phyloP scores from a whole-genome alignment of 495 filamentous ascomycete species.

The Penicillium longicatenatum region DNA sequence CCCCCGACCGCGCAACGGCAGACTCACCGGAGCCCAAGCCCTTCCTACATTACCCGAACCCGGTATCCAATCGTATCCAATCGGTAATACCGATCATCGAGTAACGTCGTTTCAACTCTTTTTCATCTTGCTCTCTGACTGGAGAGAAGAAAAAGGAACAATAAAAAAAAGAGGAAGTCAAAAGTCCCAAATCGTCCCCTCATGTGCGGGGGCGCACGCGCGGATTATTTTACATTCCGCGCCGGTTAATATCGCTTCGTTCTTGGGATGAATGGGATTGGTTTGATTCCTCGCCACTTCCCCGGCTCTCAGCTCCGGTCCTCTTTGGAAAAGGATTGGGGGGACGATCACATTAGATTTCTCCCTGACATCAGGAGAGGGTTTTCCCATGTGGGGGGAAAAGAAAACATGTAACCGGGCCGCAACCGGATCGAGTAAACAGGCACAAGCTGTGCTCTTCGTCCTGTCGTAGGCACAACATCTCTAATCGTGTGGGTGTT shows the following conservation, averaged over 20 bases:
- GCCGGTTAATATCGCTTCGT: not conserved
- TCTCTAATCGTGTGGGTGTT: conserved; percentile 1
- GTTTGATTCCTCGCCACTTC: not conserved
- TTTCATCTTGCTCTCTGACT: not conserved
- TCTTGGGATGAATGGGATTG: not conserved
- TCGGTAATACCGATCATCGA: conserved; percentile 1
- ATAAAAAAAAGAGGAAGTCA: not conserved
- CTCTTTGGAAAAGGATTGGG: not conserved
- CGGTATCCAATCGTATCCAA: not conserved
- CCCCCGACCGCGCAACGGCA: not conserved
- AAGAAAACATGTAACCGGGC: not conserved
- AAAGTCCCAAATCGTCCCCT: not conserved
- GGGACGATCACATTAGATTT: not conserved
- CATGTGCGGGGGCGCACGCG: not conserved
- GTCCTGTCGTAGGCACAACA: conserved; percentile 3
- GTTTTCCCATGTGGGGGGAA: not conserved
- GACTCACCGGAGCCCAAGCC: conserved; percentile 2
- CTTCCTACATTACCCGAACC: conserved; percentile 9
- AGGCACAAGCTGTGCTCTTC: conserved; percentile 2
- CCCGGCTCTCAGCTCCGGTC: not conserved
- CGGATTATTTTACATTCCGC: conserved; percentile 1
- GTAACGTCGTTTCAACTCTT: not conserved
- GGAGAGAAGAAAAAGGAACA: no score
- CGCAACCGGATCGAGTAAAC: conserved; percentile 5
- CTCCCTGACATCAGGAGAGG: not conserved